These are phyloP conservation scores for Schizopora paradoxa DNA, from an alignment of 1,284 basidiomycete species.

Conservation along the genomic window DNA sequence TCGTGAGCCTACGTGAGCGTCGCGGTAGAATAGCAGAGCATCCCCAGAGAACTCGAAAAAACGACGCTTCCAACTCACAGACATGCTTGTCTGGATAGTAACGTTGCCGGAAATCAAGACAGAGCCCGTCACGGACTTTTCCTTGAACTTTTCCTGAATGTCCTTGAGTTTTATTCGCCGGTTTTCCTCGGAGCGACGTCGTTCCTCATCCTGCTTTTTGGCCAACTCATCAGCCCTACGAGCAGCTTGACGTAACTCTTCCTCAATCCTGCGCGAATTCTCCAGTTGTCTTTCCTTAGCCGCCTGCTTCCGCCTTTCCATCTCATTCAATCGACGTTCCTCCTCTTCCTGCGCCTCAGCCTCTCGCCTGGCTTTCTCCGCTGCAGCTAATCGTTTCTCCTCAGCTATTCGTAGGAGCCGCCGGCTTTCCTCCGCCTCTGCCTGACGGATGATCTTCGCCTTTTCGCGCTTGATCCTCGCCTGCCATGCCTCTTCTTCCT, in stretches of 20 bases:
- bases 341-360: slow-evolving; percentile 46
- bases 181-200: slow-evolving; percentile 38
- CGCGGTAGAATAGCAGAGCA: slow-evolving; percentile 48
- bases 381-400: slow-evolving; percentile 44
- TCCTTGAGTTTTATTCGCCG: slow-evolving; percentile 38
- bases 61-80: slow-evolving; percentile 59
- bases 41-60: slow-evolving; percentile 55
- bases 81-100: slow-evolving; percentile 54
- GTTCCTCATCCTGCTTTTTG: slow-evolving; percentile 40
- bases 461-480: slow-evolving; percentile 41
- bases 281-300: slow-evolving; percentile 49
- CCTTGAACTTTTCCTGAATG: slow-evolving; percentile 37
- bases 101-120: slow-evolving; percentile 55
- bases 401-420: slow-evolving; percentile 42
- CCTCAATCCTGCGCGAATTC: slow-evolving; percentile 48
- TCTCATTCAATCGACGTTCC: slow-evolving; percentile 38
- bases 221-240: slow-evolving; percentile 40
- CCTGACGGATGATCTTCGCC: slow-evolving; percentile 38
- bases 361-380: slow-evolving; percentile 42
- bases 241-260: slow-evolving; percentile 51
- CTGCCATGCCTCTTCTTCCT: slow-evolving; percentile 49
- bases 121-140: slow-evolving; percentile 24
- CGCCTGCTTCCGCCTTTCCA: slow-evolving; percentile 42
- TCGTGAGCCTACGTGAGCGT: slow-evolving; percentile 41
- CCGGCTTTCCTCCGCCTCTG: slow-evolving; percentile 45